Evolutionary conservation across 257 asterid species (phyloP).

Genomic region (Solanum arcanum): DNA sequence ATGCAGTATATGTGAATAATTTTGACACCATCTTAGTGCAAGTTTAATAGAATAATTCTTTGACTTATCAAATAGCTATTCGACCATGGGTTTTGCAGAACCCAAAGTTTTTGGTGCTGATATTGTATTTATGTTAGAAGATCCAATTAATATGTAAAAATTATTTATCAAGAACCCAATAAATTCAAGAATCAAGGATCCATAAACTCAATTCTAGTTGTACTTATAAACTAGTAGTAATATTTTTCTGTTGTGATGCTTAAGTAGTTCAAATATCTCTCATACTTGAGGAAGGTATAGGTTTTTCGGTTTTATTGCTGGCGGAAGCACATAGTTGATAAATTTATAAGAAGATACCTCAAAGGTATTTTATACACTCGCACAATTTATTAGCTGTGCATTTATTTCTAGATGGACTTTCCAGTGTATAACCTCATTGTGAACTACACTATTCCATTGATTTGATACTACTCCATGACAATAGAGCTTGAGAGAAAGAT

Average conservation of each 20-base stretch:
- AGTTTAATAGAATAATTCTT: not conserved
- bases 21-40: not conserved
- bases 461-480: too few species aligned
- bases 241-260: not conserved
- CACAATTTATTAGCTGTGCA: not conserved
- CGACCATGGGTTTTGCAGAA: not conserved
- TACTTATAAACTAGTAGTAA: not conserved
- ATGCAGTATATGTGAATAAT: not conserved
- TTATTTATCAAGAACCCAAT: not conserved
- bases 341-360: not conserved
- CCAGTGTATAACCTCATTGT: not conserved
- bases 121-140: not conserved
- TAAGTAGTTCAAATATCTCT: not conserved
- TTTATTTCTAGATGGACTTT: not conserved
- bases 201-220: not conserved
- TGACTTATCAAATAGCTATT: not conserved
- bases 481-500: too few species aligned
- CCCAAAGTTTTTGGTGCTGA: not conserved
- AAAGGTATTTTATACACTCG: not conserved
- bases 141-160: not conserved
- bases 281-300: not conserved
- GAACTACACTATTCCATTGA: too few species aligned
- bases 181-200: not conserved
- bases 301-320: not conserved
- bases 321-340: not conserved